Conservation (phyloP, 2,329 filamentous ascomycete species). For the Ophiosphaerella korrae region DNA sequence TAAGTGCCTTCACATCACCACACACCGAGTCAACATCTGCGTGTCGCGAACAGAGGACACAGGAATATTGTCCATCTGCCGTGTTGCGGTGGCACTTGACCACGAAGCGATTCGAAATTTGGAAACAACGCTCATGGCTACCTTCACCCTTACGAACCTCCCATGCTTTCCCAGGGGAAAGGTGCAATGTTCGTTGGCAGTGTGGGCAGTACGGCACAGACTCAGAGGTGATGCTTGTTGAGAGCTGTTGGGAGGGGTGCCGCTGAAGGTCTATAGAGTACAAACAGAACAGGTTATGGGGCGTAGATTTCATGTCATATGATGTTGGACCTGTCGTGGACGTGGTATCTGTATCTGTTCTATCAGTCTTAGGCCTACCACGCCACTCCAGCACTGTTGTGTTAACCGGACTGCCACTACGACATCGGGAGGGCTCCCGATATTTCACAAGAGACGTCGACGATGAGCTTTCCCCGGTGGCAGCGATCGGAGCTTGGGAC, state of each 20-base stretch:
- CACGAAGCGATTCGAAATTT: constrained; percentile 43
- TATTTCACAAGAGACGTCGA: constrained; percentile 35
- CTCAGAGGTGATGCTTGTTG: constrained; percentile 29
- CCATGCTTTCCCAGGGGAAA: constrained; percentile 44
- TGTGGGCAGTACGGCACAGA: constrained; percentile 37
- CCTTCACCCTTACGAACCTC: constrained; percentile 40
- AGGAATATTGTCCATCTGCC: constrained; percentile 41
- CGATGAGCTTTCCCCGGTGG: constrained; percentile 12
- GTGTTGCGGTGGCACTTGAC: constrained; percentile 43
- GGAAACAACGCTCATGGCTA: constrained; percentile 40
- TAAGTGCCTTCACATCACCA: constrained; percentile 44
- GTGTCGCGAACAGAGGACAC: constrained; percentile 38
- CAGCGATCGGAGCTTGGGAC: constrained; percentile 19
- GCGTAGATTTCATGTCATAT: constrained; percentile 18
- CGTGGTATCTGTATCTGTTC: constrained; percentile 29
- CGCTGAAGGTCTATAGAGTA: constrained; percentile 42
- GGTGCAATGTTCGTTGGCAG: constrained; percentile 35
- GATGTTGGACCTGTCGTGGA: constrained; percentile 30
- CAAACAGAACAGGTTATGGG: constrained; percentile 33
- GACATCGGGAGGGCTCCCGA: constrained; percentile 15
- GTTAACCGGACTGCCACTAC: constrained; percentile 27
- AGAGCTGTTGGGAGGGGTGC: constrained; percentile 32
- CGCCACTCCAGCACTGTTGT: constrained; percentile 30
- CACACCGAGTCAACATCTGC: constrained; percentile 37
- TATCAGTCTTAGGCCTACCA: constrained; percentile 21